Evolutionary conservation across 192 early-diverging fungal species (phyloP), one percentile per base, ranked within the genome.

Genomic region (Coemansia sp.): DNA sequence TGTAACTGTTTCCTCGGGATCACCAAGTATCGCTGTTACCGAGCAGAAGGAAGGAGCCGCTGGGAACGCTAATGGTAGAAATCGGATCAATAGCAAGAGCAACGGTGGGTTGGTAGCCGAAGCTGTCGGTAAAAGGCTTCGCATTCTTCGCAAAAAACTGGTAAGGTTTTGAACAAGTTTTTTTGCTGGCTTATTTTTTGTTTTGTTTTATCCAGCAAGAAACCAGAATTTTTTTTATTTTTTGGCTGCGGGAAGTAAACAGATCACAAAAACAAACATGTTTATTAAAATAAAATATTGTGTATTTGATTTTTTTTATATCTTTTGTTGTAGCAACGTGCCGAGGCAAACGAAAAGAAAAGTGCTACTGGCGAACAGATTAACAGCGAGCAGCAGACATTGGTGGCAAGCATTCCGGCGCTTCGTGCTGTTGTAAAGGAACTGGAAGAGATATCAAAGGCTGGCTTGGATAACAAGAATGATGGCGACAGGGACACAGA

Each of bases 381-480:
- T 18, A 36, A 33, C 17, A 34, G 32, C 32, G 57, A 67, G 58
- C 56, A 50, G 16, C 48, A 67, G 48, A 36, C 28, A 29, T 14
- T 31, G 7, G 58, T 51, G 42, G 66, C 63, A 25, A 55, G 60
- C 40, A 62, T 45, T n/a, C 49, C 56, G 4, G 45, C 30, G 31
- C 63, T 77, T 50, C 63, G 63, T 7, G 75, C 66, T 0, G 20
- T 77, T 18, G 60, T 60, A 25, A 68, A 45, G 10, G 75, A 77
- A 63, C 70, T 72, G 29, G 70, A 72, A 48, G 59, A 72, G 3
- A 36, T 72, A 30, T 20, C 28, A 12, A 50, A 38, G 36, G 10
- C 36, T 38, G 36, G 36, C 10, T 4, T 38, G 5, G 10, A 10
- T 10, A 10, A 7, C 4, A 38, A 38, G 36, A 10, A 4, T 10